Conservation (phyloP, 2,329 filamentous ascomycete genomes). For the Beauveria medogensis region DNA sequence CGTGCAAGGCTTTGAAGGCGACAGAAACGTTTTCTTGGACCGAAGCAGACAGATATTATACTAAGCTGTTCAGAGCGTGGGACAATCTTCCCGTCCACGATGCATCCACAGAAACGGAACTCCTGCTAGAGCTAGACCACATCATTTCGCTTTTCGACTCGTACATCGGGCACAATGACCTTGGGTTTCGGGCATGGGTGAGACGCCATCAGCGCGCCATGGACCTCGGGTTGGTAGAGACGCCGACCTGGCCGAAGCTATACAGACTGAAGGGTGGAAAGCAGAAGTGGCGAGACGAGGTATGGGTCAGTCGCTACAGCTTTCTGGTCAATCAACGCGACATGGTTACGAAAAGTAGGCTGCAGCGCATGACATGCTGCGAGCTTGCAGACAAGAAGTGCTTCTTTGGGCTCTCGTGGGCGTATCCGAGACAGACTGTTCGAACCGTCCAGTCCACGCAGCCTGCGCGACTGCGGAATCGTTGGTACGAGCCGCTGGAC, state of each 20-base stretch:
- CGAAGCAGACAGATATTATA: not conserved
- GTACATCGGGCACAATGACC: slow-evolving; percentile 17
- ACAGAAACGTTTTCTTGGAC: not conserved
- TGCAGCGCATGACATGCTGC: not conserved
- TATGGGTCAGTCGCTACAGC: slow-evolving; percentile 17
- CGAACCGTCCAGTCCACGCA: not conserved
- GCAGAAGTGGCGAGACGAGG: slow-evolving; percentile 14
- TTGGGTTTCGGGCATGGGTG: slow-evolving; percentile 17
- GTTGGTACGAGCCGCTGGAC: slow-evolving; percentile 13
- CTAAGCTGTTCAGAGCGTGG: slow-evolving; percentile 10
- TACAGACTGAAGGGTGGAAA: not conserved
- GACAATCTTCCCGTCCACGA: slow-evolving; percentile 5
- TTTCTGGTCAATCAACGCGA: slow-evolving; percentile 18
- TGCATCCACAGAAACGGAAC: slow-evolving; percentile 1
- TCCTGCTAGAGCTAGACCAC: slow-evolving; percentile 16
- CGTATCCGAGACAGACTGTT: slow-evolving; percentile 1
- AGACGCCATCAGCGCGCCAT: slow-evolving; percentile 19
- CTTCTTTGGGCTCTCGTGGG: slow-evolving; percentile 3
- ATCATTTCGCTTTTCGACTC: slow-evolving; percentile 18
- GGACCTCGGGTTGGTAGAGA: slow-evolving; percentile 10
- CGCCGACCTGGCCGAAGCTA: slow-evolving; percentile 14
- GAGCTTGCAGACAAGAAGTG: not conserved
- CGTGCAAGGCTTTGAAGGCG: not conserved
- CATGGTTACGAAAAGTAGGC: slow-evolving; percentile 11
- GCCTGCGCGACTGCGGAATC: slow-evolving; percentile 9